A percentile compares a stretch with the other conserved stretches of the same genome.
phyloP scores from a whole-genome alignment of 2,329 filamentous ascomycete species.

The Colletotrichum orchidophilum region DNA sequence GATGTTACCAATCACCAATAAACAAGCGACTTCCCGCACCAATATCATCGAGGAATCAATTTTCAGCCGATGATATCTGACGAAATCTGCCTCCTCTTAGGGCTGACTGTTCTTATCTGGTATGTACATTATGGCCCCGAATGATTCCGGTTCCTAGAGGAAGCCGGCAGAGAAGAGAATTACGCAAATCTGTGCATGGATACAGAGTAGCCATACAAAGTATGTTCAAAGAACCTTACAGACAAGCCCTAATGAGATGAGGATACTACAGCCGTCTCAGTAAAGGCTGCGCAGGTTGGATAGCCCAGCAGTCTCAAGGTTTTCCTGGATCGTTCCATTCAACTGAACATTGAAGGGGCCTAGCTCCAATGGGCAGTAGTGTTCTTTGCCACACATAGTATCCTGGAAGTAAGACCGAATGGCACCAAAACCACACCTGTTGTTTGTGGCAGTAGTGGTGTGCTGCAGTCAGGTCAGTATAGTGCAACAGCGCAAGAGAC shows the following conservation, averaged over 20 bases:
- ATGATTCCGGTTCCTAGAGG: too few species aligned
- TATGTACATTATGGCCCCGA: too few species aligned
- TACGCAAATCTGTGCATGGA: too few species aligned
- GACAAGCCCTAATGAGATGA: background rate
- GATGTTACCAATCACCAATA: too few species aligned
- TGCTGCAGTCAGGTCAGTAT: background rate
- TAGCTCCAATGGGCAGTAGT: background rate
- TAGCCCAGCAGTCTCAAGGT: background rate
- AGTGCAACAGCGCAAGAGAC: background rate
- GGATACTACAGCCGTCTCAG: background rate
- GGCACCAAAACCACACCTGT: background rate
- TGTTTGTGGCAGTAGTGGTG: background rate
- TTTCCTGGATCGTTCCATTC: background rate
- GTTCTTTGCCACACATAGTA: background rate
- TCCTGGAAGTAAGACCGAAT: constrained; percentile 5
- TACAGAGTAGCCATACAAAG: too few species aligned
- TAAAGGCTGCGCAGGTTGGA: background rate
- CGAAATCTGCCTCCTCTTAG: too few species aligned
- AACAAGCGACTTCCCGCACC: too few species aligned
- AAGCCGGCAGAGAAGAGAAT: too few species aligned
- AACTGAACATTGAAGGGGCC: background rate
- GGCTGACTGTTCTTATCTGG: too few species aligned
- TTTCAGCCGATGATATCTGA: too few species aligned
- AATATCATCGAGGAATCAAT: too few species aligned
- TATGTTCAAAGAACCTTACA: background rate